phyloP scores from a whole-genome alignment of 2,329 filamentous ascomycete genomes.

The Ascochyta lentis region DNA sequence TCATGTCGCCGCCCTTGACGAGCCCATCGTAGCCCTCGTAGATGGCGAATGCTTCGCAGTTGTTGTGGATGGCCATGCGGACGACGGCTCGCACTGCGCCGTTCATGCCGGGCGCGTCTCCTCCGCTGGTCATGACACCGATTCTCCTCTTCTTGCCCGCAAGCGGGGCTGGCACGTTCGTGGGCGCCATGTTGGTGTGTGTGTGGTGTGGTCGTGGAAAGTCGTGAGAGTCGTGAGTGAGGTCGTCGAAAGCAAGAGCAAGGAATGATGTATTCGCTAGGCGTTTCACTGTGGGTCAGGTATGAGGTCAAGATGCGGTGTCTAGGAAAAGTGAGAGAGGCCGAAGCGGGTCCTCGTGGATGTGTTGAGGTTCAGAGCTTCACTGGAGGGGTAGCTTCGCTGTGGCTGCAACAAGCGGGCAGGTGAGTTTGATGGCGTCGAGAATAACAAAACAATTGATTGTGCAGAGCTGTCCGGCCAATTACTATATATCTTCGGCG shows the following conservation, averaged over 20 bases:
- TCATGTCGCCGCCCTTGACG: conserved; percentile 86
- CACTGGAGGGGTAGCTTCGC: conserved; percentile 19
- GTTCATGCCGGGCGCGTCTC: conserved; percentile 95
- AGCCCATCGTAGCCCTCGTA: conserved; percentile 97
- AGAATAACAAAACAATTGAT: conserved; percentile 1
- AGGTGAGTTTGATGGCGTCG: background rate
- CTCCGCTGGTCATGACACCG: conserved; percentile 92
- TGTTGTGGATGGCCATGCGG: conserved; percentile 84
- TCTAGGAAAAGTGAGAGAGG: conserved; percentile 25
- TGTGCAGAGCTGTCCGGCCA: conserved; percentile 4
- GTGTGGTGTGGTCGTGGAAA: conserved; percentile 6
- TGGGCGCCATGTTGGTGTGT: conserved; percentile 36
- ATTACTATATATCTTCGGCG: conserved; percentile 15
- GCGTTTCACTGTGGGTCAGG: conserved; percentile 26
- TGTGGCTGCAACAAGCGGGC: background rate
- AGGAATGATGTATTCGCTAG: conserved; percentile 14
- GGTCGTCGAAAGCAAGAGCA: conserved; percentile 7
- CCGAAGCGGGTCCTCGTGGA: conserved; percentile 28
- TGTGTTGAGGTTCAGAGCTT: conserved; percentile 31
- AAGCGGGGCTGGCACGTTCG: conserved; percentile 44
- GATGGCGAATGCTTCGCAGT: conserved; percentile 58
- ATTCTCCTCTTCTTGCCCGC: conserved; percentile 68
- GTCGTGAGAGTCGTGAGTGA: conserved; percentile 8
- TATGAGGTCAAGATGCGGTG: conserved; percentile 35
- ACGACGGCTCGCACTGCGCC: conserved; percentile 88